Base-by-base conservation (phyloP, 2,329 filamentous ascomycete genomes). In the Calonectria leucothoes region DNA sequence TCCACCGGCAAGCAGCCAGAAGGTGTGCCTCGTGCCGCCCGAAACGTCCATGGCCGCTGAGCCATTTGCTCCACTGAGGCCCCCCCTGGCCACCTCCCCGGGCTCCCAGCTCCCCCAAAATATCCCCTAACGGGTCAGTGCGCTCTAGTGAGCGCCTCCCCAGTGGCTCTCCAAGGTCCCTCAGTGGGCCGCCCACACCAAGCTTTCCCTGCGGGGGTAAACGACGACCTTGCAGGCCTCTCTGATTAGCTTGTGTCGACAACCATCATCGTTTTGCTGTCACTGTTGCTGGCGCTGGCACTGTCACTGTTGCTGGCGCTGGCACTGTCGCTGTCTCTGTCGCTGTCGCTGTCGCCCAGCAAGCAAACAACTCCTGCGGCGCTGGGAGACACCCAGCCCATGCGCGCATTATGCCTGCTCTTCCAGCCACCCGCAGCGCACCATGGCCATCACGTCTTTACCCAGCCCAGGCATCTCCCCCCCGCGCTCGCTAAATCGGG, bases 211-310 rank as follows among this genome's bases (percentile, higher is more conserved):
- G 55, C 52, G 57, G 55, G 51, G 66, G 48, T 25, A 35, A 48
- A 29, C 48, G 68, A 49, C 57, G 45, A 66, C 64, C 45, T 48
- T 71, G 42, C n/a, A 11, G 59, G 33, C 48, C 37, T 69, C 37
- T 69, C 59, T 72, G 70, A 69, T 72, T 72, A 69, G 70, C 49
- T 72, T 52, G 66, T 66, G 49, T 57, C 70, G 59, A 57, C 70
- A 55, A 23, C 65, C 66, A 35, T 67, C 65, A 25, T 48, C 39
- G 33, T 8, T 57, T 15, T 48, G 55, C 14, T 39, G 57, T 64
- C 67, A 23, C 42, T 45, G 42, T 45, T 45, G 42, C 42, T 45
- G 42, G 27, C 25, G 51, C 25, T 57, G 20, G 42, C 25, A 15
- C 63, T 27, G 23, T 39, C 65, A n/a, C 42, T 23, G 42, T 48